Evolutionary conservation across 495 filamentous ascomycete species (phyloP).

Genomic region (Podospora tetraspora): DNA sequence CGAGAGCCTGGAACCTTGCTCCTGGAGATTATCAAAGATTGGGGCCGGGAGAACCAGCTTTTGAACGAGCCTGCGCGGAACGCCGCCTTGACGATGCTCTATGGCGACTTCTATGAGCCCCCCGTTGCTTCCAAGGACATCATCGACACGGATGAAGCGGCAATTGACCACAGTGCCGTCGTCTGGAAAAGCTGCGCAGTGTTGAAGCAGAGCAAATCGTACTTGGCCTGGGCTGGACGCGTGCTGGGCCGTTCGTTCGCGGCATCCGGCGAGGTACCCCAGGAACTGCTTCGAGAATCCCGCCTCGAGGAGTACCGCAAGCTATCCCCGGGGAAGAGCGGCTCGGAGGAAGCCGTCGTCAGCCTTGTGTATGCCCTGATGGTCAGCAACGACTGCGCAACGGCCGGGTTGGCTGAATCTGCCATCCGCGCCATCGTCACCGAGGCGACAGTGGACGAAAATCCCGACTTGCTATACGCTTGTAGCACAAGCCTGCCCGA

Average conservation of each 20-base stretch:
- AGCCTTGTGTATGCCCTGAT: slow-evolving; percentile 63
- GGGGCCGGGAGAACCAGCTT: slow-evolving; percentile 52
- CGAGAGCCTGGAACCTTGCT: slow-evolving; percentile 69
- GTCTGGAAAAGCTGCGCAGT: slow-evolving; percentile 70
- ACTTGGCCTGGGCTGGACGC: slow-evolving; percentile 76
- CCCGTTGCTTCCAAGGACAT: slow-evolving; percentile 51
- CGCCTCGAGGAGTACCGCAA: slow-evolving; percentile 46
- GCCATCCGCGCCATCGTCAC: slow-evolving; percentile 67
- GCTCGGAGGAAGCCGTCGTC: slow-evolving; percentile 52
- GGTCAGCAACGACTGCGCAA: slow-evolving; percentile 53
- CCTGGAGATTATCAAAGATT: slow-evolving; percentile 67
- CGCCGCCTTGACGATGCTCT: slow-evolving; percentile 67
- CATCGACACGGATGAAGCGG: slow-evolving; percentile 55
- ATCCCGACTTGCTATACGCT: slow-evolving; percentile 42
- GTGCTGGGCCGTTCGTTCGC: slow-evolving; percentile 82
- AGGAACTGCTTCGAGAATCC: slow-evolving; percentile 54
- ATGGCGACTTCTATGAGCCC: slow-evolving; percentile 60
- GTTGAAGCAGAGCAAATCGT: slow-evolving; percentile 56
- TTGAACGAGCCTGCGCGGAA: slow-evolving; percentile 64
- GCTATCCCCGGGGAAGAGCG: slow-evolving; percentile 31
- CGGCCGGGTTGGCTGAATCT: slow-evolving; percentile 71
- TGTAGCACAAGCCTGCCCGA: slow-evolving; percentile 44
- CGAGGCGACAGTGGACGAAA: slow-evolving; percentile 40
- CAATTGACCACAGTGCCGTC: slow-evolving; percentile 53
- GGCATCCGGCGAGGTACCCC: slow-evolving; percentile 59